Percentiles rank a stretch among this genome's conserved stretches.
These are phyloP conservation scores for Peniophora sp. DNA, from an alignment of 1,284 basidiomycete species.

Conservation along the genomic window DNA sequence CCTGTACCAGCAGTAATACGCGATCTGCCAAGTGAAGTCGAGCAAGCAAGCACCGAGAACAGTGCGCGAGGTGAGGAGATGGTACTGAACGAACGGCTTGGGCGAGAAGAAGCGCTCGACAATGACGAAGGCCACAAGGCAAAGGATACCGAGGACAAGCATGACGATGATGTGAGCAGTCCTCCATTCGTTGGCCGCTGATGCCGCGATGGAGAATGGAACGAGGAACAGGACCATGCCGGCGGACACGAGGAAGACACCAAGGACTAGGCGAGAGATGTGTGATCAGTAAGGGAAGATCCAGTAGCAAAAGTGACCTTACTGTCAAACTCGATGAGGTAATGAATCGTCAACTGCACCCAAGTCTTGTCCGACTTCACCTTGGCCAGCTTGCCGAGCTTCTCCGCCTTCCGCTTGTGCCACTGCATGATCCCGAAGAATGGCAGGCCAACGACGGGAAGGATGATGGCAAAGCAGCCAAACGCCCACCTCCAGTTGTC, in stretches of 20 bases:
- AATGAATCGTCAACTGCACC: too few species aligned
- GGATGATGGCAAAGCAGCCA: slow-evolving; percentile 33
- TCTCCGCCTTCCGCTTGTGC: too few species aligned
- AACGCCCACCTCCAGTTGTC: slow-evolving; percentile 34
- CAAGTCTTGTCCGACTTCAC: too few species aligned
- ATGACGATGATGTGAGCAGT: slow-evolving; percentile 26
- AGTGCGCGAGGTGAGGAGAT: slow-evolving; percentile 13
- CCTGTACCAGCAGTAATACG: slow-evolving; percentile 6
- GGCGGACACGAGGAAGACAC: slow-evolving; percentile 25
- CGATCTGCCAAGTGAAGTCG: slow-evolving; percentile 17
- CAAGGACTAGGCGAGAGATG: slow-evolving; percentile 19
- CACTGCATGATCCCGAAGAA: too few species aligned
- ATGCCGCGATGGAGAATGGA: slow-evolving; percentile 29
- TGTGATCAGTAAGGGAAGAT: slow-evolving; percentile 20
- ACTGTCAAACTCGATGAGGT: too few species aligned
- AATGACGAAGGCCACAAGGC: slow-evolving; percentile 24
- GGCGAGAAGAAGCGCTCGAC: slow-evolving; percentile 29
- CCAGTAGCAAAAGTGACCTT: too few species aligned
- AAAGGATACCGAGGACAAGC: slow-evolving; percentile 27
- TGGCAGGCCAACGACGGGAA: slow-evolving; percentile 21
- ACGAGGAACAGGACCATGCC: slow-evolving; percentile 25
- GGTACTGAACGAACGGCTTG: background rate
- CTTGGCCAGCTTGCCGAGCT: too few species aligned
- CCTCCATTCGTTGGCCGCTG: slow-evolving; percentile 19
- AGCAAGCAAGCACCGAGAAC: slow-evolving; percentile 26